Evolutionary conservation across 2,329 filamentous ascomycete genomes (phyloP).

Genomic region (Mycosphaerella sp.): DNA sequence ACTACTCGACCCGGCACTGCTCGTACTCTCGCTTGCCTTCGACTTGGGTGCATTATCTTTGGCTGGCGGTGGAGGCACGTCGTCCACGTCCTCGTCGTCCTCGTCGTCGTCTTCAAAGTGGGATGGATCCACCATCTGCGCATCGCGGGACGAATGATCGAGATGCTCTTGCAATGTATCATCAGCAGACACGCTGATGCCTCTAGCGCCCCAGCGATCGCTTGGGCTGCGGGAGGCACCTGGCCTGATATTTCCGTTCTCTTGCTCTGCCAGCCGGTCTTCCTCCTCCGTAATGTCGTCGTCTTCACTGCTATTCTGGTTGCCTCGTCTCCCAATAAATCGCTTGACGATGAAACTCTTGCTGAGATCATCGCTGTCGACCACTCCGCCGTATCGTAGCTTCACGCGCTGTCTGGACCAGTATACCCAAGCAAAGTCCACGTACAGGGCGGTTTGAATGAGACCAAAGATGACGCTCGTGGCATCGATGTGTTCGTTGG

Average conservation of each 20-base stretch:
- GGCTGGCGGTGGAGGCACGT: conserved; percentile 33
- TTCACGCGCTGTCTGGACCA: conserved; percentile 90
- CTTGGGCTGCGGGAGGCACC: conserved; percentile 21
- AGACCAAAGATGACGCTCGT: conserved; percentile 80
- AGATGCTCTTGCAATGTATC: conserved; percentile 42
- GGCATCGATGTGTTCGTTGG: conserved; percentile 47
- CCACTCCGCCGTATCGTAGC: conserved; percentile 77
- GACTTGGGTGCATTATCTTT: conserved; percentile 19
- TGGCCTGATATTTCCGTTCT: conserved; percentile 29
- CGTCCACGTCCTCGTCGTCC: conserved; percentile 35
- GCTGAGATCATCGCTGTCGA: conserved; percentile 82
- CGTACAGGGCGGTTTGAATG: conserved; percentile 80
- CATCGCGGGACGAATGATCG: conserved; percentile 21
- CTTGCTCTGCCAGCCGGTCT: conserved; percentile 42
- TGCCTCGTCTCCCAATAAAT: conserved; percentile 58
- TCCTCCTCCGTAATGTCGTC: conserved; percentile 57
- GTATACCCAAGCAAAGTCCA: conserved; percentile 97
- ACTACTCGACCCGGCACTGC: conserved; percentile 23
- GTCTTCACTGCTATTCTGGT: conserved; percentile 33
- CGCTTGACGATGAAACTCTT: conserved; percentile 77
- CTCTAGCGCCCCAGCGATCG: conserved; percentile 52
- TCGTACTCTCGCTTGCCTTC: conserved; percentile 16
- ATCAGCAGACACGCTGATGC: conserved; percentile 56
- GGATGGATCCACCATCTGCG: conserved; percentile 41
- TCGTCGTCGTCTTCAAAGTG: conserved; percentile 45